Base-by-base conservation (phyloP, 371 early-diverging fungal species). In the Actinomortierella ambigua region DNA sequence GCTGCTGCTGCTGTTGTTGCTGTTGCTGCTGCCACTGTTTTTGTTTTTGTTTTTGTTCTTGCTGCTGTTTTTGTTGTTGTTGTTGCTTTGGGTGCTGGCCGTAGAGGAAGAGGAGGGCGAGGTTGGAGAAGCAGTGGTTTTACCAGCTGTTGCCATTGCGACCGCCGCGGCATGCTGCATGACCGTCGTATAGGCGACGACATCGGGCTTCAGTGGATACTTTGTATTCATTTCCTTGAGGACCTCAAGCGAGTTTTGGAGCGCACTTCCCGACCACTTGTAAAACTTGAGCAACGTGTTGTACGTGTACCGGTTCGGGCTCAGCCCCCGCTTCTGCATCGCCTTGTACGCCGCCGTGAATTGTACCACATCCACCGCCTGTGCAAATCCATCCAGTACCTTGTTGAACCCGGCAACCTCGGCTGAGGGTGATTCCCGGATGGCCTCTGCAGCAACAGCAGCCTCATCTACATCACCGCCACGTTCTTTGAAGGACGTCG, bases 231-330 rank as follows among this genome's bases (percentile, higher is more conserved):
- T 73, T 23, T 56, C 39, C 9, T 58, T 50, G 54, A 73, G 29
- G 5, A 73, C 57, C 18, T 52, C 23, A 4, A 73, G 57, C 29
- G 59, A 59, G 41, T 66, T 63, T 46, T 63, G 46, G 6, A 63
- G 22, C 13, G 56, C 7, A 11, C 34, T 40, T 11, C 63, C 59
- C 1, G 40, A n/a, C 2, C 34, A 27, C 15, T 34, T 29, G 0
- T 66, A 49, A 0, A 55, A 47, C 13, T 60, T 50, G 20, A 66
- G 28, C 22, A 73, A 44, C 24, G 63, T 73, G 40, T 73, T 73
- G 49, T 29, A 65, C 0, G 73, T 62, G 5, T 49, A 50, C 11
- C 63, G 59, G 53, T 73, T 73, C 47, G 73, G 73, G 3, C n/a
- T 18, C 11, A 60, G 27, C 3, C 60, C 63, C 1, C 13, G 29